These are phyloP conservation scores for Trichosporon ovoides DNA, from an alignment of 1,284 basidiomycete genomes.

Conservation along the genomic window DNA sequence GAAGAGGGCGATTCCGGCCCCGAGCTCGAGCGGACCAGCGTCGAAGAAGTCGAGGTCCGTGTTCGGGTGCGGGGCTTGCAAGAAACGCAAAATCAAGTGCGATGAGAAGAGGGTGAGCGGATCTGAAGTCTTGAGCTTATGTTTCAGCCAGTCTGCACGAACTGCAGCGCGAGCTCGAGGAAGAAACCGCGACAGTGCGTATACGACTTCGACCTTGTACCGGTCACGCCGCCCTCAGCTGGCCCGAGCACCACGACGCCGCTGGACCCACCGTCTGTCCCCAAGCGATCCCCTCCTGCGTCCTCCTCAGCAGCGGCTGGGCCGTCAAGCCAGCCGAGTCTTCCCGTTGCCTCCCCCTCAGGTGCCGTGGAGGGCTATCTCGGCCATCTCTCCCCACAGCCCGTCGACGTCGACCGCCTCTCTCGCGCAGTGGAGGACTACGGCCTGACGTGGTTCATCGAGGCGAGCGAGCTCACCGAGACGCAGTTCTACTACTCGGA, in stretches of 20 bases:
- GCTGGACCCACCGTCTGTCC: no score
- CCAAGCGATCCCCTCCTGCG: no score
- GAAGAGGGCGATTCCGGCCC: not conserved
- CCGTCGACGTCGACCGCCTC: not conserved
- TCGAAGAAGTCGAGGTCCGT: slow-evolving; percentile 10
- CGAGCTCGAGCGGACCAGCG: not conserved
- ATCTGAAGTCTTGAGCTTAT: no score
- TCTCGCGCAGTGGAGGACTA: slow-evolving; percentile 5
- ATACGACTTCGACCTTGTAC: slow-evolving; percentile 12
- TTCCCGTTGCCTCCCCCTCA: no score
- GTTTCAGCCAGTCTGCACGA: slow-evolving; percentile 11
- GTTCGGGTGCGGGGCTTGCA: slow-evolving; percentile 16
- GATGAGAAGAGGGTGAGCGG: slow-evolving; percentile 14
- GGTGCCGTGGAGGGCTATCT: no score
- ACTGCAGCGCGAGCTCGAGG: slow-evolving; percentile 12
- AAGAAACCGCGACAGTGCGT: slow-evolving; percentile 14
- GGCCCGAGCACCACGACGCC: not conserved
- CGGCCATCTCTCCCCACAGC: not conserved
- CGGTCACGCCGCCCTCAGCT: not conserved
- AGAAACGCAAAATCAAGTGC: slow-evolving; percentile 18
- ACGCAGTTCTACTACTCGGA: slow-evolving; percentile 11
- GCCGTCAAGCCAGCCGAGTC: no score
- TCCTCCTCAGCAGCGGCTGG: no score
- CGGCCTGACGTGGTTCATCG: slow-evolving; percentile 17
- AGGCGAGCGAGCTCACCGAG: slow-evolving; percentile 12